phyloP scores from a whole-genome alignment of 2,329 filamentous ascomycete genomes.

The Ustilaginoidea virens region DNA sequence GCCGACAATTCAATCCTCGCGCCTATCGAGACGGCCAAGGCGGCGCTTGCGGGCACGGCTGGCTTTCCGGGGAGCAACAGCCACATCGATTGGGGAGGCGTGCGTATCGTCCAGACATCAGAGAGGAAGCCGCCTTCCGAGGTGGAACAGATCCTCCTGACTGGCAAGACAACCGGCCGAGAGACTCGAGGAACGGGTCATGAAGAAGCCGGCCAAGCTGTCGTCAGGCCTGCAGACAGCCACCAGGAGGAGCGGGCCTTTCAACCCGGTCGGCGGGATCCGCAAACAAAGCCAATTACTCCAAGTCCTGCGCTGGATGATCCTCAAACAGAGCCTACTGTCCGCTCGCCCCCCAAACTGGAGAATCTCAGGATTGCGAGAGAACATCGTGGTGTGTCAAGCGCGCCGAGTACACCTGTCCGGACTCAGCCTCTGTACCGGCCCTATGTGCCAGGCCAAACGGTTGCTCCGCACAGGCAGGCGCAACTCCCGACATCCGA shows the following conservation, averaged over 20 bases:
- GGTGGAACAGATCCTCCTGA: too few relatives aligned
- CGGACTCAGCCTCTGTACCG: constrained; percentile 3
- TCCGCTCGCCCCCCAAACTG: background rate
- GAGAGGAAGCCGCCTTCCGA: constrained; percentile 1
- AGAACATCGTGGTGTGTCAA: constrained; percentile 5
- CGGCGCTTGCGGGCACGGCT: constrained; percentile 11
- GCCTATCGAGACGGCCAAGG: constrained; percentile 16
- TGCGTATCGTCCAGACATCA: constrained; percentile 6
- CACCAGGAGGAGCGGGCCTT: too few relatives aligned
- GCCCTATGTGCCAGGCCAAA: constrained; percentile 6
- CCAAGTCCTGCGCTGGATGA: too few relatives aligned
- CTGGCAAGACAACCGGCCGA: too few relatives aligned
- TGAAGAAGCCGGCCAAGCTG: too few relatives aligned
- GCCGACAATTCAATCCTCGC: constrained; percentile 21
- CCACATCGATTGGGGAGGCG: constrained; percentile 9
- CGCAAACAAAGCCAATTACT: too few relatives aligned
- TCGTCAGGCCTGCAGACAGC: too few relatives aligned
- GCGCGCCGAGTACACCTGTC: background rate
- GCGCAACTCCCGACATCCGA: constrained; percentile 1
- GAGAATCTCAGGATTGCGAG: constrained; percentile 7
- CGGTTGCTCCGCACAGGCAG: too few relatives aligned
- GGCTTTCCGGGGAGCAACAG: constrained; percentile 23
- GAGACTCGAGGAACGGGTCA: too few relatives aligned
- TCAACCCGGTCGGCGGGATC: too few relatives aligned
- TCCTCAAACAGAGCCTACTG: too few relatives aligned